A percentile compares a stretch with the other conserved stretches of the same genome.
phyloP scores from a whole-genome alignment of 1,284 basidiomycete genomes.

The Moniliella sp. region DNA sequence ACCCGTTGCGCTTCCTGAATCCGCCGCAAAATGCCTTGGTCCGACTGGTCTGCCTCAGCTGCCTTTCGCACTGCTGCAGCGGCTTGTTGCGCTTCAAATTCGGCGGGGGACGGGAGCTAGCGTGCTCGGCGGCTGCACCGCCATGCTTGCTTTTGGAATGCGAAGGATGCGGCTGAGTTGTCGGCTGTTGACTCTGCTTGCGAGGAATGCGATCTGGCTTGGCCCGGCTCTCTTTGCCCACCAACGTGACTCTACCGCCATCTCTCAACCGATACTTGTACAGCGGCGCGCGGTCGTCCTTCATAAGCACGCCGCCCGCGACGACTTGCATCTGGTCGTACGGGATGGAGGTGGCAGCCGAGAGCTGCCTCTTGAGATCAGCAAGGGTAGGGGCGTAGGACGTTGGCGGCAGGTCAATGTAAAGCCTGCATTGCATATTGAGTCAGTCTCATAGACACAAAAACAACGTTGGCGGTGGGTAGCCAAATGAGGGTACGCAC shows the following conservation, averaged over 20 bases:
- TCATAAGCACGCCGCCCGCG: slow-evolving; percentile 17
- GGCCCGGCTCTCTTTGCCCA: slow-evolving; percentile 9
- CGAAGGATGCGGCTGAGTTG: too few relatives aligned
- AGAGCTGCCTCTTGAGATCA: slow-evolving; percentile 16
- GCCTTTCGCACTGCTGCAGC: too few relatives aligned
- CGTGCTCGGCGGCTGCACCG: too few relatives aligned
- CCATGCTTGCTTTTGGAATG: too few relatives aligned
- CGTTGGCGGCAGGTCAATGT: neutral
- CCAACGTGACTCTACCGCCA: slow-evolving; percentile 17
- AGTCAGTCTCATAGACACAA: too few relatives aligned
- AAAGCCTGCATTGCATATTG: neutral
- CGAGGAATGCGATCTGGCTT: too few relatives aligned
- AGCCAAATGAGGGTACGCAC: neutral
- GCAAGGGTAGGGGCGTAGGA: slow-evolving; percentile 9
- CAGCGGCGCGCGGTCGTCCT: slow-evolving; percentile 21
- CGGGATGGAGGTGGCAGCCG: slow-evolving; percentile 17
- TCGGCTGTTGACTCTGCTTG: too few relatives aligned
- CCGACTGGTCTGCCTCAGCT: slow-evolving; percentile 8
- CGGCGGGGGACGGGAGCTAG: too few relatives aligned
- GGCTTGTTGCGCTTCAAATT: too few relatives aligned
- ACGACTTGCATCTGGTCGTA: slow-evolving; percentile 18
- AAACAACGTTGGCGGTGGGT: too few relatives aligned
- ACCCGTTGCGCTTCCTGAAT: slow-evolving; percentile 13
- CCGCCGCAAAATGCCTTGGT: slow-evolving; percentile 11
- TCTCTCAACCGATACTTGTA: slow-evolving; percentile 12